Base-by-base conservation (phyloP, 2,329 filamentous ascomycete species). In the Xylariales sp. region DNA sequence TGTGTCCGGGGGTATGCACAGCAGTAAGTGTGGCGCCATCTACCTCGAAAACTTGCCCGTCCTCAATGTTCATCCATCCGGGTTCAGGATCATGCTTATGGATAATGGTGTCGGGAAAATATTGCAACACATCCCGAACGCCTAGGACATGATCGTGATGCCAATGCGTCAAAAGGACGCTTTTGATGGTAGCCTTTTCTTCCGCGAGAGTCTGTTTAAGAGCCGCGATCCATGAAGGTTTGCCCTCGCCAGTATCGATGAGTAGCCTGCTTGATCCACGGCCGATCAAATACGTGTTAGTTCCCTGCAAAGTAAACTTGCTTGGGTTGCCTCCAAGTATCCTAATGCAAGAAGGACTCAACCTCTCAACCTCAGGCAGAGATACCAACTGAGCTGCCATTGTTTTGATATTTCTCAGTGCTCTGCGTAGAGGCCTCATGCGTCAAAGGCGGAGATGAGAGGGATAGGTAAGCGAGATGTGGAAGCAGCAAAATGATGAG, bases 221-320 rank as follows among this genome's bases (percentile, higher is more conserved):
- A 0, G 77, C 74, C 0, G 71, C 60, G 29, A 79, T 71, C 91
- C 91, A 98, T 23, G 76, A 71, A 3, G 81, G 76, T 41, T 70
- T 76, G 32, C 91, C 93, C 61, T 95, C 84, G 33, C 86, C 93
- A 0, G 90, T 95, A 63, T 98, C 93, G 54, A 98, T 80, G 16
- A 98, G 76, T 41, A 97, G 72, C 8, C 93, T 81, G 6, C 67
- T 63, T 5, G 67, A 59, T 4, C 90, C 91, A 6, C 76, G 81
- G 41, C 93, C 93, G 42, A 98, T 56, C 14, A 98, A 75, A 60
- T 98, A 98, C 23, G 93, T 98, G 61, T 98, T 98, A 49, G 93
- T 96, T 45, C 89, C 83, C 62, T 84, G 78, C 10, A 84, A 65
- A 5, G 77, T 74, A 53, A 81, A 82, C 69, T 95, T 96, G 56